Evolutionary conservation across 768 basidiomycete genomes (phyloP).

Genomic region (Leucosporidium yakuticum): DNA sequence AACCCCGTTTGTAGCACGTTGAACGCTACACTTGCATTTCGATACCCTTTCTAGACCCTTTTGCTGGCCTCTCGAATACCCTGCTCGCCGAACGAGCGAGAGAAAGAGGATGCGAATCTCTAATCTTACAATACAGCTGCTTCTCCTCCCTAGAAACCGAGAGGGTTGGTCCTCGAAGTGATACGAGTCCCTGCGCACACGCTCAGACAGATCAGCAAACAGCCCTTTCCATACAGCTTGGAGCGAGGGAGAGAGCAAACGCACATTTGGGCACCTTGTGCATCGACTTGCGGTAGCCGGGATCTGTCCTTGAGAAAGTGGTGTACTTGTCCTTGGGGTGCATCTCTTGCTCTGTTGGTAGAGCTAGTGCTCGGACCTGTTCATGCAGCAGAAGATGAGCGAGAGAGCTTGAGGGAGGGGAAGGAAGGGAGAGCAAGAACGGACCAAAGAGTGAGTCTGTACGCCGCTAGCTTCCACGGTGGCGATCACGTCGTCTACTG

Average conservation of each 20-base stretch:
- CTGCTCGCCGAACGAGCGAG: too few relatives aligned
- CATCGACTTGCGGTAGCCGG: constrained; percentile 82
- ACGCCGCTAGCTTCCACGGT: constrained; percentile 77
- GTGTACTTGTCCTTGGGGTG: constrained; percentile 89
- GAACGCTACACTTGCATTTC: too few relatives aligned
- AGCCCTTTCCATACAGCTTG: constrained; percentile 77
- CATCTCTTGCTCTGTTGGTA: constrained; percentile 96
- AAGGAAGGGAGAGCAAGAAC: constrained; percentile 40
- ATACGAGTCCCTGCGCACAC: constrained; percentile 8
- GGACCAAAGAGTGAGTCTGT: constrained; percentile 65
- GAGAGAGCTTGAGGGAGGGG: not conserved
- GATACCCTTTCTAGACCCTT: too few relatives aligned
- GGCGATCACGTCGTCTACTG: constrained; percentile 88
- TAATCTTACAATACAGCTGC: not conserved
- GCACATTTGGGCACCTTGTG: constrained; percentile 63
- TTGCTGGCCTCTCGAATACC: too few relatives aligned
- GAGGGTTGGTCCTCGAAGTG: constrained; percentile 19
- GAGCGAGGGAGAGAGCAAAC: constrained; percentile 45
- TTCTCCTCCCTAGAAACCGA: constrained; percentile 19
- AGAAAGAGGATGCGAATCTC: too few relatives aligned
- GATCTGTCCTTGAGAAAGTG: constrained; percentile 55
- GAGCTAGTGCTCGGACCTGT: constrained; percentile 64
- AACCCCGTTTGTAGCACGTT: too few relatives aligned
- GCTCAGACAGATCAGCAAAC: constrained; percentile 61
- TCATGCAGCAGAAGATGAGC: not conserved